Percentiles rank a stretch among this genome's conserved stretches.
Conservation (phyloP, 2,329 filamentous ascomycete species). For the Sphaerulina populicola region DNA sequence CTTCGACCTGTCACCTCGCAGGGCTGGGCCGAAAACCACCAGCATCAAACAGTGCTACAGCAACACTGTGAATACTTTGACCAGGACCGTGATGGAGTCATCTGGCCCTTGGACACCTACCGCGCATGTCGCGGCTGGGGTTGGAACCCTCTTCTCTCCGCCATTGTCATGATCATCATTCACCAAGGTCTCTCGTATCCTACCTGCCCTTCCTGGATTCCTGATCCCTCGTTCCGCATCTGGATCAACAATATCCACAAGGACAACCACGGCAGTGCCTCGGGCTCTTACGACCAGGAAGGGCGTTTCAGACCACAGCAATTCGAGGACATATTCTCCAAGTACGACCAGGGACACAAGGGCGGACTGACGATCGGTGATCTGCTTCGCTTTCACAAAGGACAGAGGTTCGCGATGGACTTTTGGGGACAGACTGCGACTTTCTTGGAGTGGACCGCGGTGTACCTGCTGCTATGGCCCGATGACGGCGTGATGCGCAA, state of each 20-base stretch:
- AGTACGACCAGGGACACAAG: constrained; percentile 37
- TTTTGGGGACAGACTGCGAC: constrained; percentile 41
- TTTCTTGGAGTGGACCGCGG: constrained; percentile 43
- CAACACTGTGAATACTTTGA: constrained; percentile 50
- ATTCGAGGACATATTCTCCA: constrained; percentile 44
- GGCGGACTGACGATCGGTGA: constrained; percentile 37
- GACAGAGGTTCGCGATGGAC: constrained; percentile 39
- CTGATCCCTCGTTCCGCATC: constrained; percentile 40
- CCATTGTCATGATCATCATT: constrained; percentile 43
- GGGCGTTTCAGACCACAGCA: constrained; percentile 41
- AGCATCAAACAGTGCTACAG: constrained; percentile 42
- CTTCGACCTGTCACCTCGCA: too few species aligned
- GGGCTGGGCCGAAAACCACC: constrained; percentile 32
- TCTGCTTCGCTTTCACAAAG: constrained; percentile 34
- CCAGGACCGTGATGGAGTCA: constrained; percentile 44
- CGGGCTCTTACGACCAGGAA: constrained; percentile 39
- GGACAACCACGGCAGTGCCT: constrained; percentile 40
- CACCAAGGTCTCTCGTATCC: constrained; percentile 45
- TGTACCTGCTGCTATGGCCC: constrained; percentile 49
- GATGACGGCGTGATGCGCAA: constrained; percentile 50
- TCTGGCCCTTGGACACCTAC: constrained; percentile 48
- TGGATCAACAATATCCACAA: constrained; percentile 37
- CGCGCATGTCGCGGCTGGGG: constrained; percentile 41
- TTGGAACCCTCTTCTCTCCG: constrained; percentile 39
- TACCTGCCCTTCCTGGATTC: constrained; percentile 36